phyloP scores from a whole-genome alignment of 2,329 filamentous ascomycete species.

The Trichoderma sp. region DNA sequence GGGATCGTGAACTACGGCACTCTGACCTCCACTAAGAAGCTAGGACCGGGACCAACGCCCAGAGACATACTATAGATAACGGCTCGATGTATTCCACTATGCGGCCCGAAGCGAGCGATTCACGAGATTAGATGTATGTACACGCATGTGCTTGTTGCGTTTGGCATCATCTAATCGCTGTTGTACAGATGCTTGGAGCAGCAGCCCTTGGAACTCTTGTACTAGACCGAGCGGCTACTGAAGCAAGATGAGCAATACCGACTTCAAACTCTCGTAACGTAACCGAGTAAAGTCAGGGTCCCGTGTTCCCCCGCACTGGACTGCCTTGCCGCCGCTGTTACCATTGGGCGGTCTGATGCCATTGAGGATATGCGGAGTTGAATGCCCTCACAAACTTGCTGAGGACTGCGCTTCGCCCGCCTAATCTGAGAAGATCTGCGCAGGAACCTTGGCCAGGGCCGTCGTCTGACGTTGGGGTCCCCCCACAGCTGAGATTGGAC shows the following conservation, averaged over 20 bases:
- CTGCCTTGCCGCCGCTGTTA: neutral
- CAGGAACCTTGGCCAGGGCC: neutral
- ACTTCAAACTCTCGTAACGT: neutral
- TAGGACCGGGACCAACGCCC: neutral
- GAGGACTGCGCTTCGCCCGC: neutral
- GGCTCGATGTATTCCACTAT: neutral
- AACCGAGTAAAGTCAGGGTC: neutral
- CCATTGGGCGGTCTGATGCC: neutral
- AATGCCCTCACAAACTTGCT: neutral
- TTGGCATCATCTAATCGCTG: neutral
- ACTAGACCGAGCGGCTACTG: neutral
- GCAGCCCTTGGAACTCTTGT: neutral
- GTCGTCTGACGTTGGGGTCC: conserved; percentile 22
- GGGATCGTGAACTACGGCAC: conserved; percentile 3
- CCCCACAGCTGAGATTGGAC: conserved; percentile 8
- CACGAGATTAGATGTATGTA: neutral
- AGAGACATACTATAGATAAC: neutral
- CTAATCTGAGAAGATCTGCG: conserved; percentile 19
- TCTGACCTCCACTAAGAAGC: neutral
- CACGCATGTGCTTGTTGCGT: neutral
- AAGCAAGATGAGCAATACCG: neutral
- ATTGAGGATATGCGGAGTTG: neutral
- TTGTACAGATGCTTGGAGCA: too few species aligned
- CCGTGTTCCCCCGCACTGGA: neutral
- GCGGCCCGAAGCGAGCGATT: neutral